Evolutionary conservation across 345 rosid genomes (phyloP), one percentile per base, ranked within the genome.

Genomic region (Diplotaxis tenuifolia): DNA sequence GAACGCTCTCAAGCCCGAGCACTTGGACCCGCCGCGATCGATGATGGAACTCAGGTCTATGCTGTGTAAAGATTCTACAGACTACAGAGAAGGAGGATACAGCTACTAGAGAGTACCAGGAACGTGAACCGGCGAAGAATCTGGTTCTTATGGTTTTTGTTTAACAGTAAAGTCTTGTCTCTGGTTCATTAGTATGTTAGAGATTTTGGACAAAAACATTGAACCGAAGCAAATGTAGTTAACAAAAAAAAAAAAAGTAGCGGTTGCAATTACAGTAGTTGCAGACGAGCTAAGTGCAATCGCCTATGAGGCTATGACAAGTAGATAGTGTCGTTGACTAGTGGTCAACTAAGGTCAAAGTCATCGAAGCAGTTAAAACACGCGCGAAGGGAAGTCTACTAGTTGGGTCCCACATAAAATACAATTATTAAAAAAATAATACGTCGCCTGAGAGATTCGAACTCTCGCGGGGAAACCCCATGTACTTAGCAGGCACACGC

Each of bases 41-140:
- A 82, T 95, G 71, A 85, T 86, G 87, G 99, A 95, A 77, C 89
- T 90, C 14, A 80, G 93, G 5, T 91, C 99, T 0, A 90, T 95
- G 84, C 93, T 95, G 2, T 89, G 95, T 70, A 81, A 88, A 80
- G 96, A 92, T 75, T 87, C 86, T 50, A 80, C 82, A 20, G 80
- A 83, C 65, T 79, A 81, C 36, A 50, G 83, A 76, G 86, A 83
- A 54, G 69, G 82, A 54, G 67, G 82, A 36, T 86, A 86, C 70
- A 79, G 78, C 71, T 83, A 81, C 40, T 72, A 71, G n/a, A n/a
- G n/a, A n/a, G 62, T 29, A 62, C 1, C 58, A 74, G 45, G 12
- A 0, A 28, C 10, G 19, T 14, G 10, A n/a, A 65, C 67, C 61
- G 28, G 74, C 52, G 74, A 61, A 75, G 31, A 55, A 47, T 19